Base-by-base conservation (phyloP, 176 grass and related monocot genomes). In the Musa troglodytarum region DNA sequence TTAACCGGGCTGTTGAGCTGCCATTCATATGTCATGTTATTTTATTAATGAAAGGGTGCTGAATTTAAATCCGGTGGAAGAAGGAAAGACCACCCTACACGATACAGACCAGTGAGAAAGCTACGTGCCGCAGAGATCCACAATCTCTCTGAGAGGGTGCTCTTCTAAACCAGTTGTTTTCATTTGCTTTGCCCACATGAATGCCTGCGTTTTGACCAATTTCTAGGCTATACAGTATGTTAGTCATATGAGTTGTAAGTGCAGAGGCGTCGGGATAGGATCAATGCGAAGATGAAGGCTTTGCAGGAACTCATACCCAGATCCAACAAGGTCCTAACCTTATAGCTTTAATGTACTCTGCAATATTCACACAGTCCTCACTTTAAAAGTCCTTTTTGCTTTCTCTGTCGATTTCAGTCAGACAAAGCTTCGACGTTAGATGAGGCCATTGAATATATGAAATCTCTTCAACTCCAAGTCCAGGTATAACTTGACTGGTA, bases 141-240 rank as follows among this genome's bases (percentile, higher is more conserved):
- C 80, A 86, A 79, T 79, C 76, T 79, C 52, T 75, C 85, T 26
- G 85, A 87, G 63, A 50, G 71, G 80, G 85, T 79, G 63, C 34
- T 50, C 54, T 74, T 57, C 19, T 58, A 9, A 65, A 21, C 49
- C 34, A 43, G 34, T 43, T 19, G 20, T 53, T 13, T 49, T 19
- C 22, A 15, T 43, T 14, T 63, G 15, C 22, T 21, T 69, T 54
- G n/a, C 17, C 62, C 12, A 49, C 50, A 52, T 43, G 53, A 63
- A 21, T n/a, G 59, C 12, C 15, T 58, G 74, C 11, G 49, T 71
- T 81, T 70, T 19, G 64, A 13, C 43, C 11, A 71, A 72, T 26
- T 72, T 71, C 15, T n/a, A 63, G 9, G 15, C 17, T 52, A 71
- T 64, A n/a, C 34, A 63, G 14, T 74, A 22, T 17, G 15, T 52